Conservation (phyloP, 257 asterid genomes). For the Solanum rostratum region DNA sequence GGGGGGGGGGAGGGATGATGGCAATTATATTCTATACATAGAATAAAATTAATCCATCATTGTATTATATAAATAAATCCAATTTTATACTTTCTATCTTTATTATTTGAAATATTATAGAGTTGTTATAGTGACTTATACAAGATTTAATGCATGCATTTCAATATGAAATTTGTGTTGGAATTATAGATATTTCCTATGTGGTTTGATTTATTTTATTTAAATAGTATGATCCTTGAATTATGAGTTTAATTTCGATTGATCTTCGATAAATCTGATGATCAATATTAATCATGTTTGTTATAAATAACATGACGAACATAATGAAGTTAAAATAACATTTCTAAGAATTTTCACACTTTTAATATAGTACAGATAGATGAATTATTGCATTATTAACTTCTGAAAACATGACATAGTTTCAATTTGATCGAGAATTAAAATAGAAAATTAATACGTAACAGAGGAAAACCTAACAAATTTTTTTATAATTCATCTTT, state of each 20-base stretch:
- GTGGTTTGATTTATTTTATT: neutral
- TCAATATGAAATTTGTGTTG: neutral
- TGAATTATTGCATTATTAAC: neutral
- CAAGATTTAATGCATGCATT: neutral
- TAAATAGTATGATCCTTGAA: neutral
- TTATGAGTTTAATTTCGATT: neutral
- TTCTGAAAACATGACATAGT: neutral
- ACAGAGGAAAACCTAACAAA: fast-evolving
- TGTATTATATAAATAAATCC: neutral
- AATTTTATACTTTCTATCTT: neutral
- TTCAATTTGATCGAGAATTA: neutral
- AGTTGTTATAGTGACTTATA: neutral
- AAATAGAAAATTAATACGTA: neutral
- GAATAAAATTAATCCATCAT: neutral
- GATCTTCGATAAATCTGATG: too few species aligned
- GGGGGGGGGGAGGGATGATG: too few species aligned
- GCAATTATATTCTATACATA: neutral
- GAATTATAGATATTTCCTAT: neutral
- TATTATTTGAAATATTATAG: neutral
- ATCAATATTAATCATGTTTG: too few species aligned
- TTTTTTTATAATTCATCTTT: neutral
- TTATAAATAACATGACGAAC: too few species aligned
- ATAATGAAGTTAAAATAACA: too few species aligned
- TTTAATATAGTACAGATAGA: too few species aligned
- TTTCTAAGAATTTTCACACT: too few species aligned